phyloP scores from a whole-genome alignment of 345 rosid species.

The Hirschfeldia incana region DNA sequence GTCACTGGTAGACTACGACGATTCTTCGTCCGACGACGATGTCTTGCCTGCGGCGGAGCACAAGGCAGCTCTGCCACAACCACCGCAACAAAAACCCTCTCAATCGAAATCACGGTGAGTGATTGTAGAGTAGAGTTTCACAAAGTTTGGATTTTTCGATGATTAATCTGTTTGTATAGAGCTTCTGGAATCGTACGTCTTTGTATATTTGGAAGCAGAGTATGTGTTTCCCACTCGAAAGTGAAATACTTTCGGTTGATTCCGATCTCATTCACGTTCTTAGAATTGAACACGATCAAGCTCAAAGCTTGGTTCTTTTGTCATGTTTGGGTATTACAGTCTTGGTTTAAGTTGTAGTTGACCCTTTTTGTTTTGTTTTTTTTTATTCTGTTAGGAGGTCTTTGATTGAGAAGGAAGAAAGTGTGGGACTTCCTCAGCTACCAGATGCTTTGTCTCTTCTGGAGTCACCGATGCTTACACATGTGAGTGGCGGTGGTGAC shows the following conservation, averaged over 20 bases:
- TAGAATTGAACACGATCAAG: not conserved
- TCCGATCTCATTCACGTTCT: not conserved
- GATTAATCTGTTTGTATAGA: not conserved
- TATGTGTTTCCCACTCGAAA: not conserved
- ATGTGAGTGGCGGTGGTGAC: constrained; percentile 36
- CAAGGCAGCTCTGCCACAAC: not conserved
- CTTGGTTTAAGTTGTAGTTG: not conserved
- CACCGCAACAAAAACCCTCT: not conserved
- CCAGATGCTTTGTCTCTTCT: constrained; percentile 85
- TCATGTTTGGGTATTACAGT: not conserved
- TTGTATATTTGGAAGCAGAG: not conserved
- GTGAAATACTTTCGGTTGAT: not conserved
- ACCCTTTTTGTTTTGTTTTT: not conserved
- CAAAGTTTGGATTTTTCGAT: not conserved
- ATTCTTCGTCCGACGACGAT: constrained; percentile 40
- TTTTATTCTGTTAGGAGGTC: constrained; percentile 34
- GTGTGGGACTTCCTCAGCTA: constrained; percentile 47
- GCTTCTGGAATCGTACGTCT: not conserved
- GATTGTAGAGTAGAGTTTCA: not conserved
- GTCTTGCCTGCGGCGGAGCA: constrained; percentile 4
- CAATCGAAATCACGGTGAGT: not conserved
- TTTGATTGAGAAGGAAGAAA: constrained; percentile 28
- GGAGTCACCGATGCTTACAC: constrained; percentile 48
- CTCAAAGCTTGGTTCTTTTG: constrained; percentile 4
- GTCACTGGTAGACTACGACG: constrained; percentile 30